Conservation (phyloP, 345 rosid genomes). For the Mercurialis annua region DNA sequence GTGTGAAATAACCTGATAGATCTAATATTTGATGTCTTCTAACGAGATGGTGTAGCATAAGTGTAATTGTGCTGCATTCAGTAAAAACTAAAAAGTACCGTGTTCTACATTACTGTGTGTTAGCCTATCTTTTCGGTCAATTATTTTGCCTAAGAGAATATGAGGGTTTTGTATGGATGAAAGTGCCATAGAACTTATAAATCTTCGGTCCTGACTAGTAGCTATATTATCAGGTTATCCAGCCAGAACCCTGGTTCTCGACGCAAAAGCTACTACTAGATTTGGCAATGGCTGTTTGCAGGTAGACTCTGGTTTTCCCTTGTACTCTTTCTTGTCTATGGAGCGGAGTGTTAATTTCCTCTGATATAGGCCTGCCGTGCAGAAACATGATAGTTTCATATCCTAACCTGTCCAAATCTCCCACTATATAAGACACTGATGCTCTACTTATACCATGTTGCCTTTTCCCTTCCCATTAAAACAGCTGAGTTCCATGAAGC, state of each 20-base stretch:
- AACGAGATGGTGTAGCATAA: conserved; percentile 13
- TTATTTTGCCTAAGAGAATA: conserved; percentile 1
- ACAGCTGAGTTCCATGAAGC: conserved; percentile 93
- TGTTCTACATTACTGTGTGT: no score
- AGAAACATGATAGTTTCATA: conserved; percentile 37
- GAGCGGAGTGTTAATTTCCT: conserved; percentile 26
- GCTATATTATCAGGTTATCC: conserved; percentile 78
- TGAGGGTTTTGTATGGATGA: conserved; percentile 8
- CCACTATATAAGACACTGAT: conserved; percentile 72
- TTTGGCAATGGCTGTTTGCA: conserved; percentile 41
- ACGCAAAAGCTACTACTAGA: conserved; percentile 86
- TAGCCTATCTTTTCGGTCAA: conserved; percentile 6
- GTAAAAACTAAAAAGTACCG: background rate
- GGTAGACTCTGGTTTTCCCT: conserved; percentile 40
- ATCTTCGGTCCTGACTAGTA: conserved; percentile 34
- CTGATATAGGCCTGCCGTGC: conserved; percentile 28
- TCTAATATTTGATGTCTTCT: conserved; percentile 4
- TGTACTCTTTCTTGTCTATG: conserved; percentile 16
- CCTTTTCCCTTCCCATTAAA: conserved; percentile 67
- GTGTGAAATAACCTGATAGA: background rate
- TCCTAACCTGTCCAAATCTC: conserved; percentile 50
- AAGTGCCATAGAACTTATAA: conserved; percentile 18
- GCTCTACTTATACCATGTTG: conserved; percentile 61
- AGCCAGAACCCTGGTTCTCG: conserved; percentile 70
- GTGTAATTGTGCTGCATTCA: background rate